Evolutionary conservation across 1,139 yeast genomes (phyloP).

Genomic region (Suhomyces coccinellae): DNA sequence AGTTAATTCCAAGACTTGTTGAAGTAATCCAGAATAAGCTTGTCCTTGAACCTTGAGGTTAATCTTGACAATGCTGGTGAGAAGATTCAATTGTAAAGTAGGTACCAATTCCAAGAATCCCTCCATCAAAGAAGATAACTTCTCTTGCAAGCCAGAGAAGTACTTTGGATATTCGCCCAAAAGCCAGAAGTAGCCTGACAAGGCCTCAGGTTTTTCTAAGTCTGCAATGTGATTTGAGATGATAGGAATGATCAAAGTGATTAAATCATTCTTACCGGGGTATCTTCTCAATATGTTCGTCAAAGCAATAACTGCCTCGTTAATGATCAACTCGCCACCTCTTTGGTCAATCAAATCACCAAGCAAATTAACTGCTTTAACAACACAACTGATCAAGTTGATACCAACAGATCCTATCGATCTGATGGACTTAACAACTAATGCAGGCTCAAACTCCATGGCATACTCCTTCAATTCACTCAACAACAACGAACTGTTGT

Average conservation of each 20-base stretch:
- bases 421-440: conserved; percentile 76
- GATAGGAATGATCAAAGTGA: conserved; percentile 69
- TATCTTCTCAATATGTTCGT: conserved; percentile 80
- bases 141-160: conserved; percentile 54
- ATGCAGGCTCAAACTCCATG: conserved; percentile 90
- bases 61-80: conserved; percentile 79
- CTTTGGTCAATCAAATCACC: conserved; percentile 76
- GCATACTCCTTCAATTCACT: conserved; percentile 91
- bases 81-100: conserved; percentile 69
- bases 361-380: conserved; percentile 73
- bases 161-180: conserved; percentile 84
- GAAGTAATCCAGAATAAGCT: conserved; percentile 53
- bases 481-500: conserved; percentile 67
- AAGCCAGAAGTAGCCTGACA: conserved; percentile 83
- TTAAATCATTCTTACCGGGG: conserved; percentile 57
- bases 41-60: conserved; percentile 49
- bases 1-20: conserved; percentile 71
- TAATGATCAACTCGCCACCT: conserved; percentile 70
- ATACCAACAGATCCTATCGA: conserved; percentile 91
- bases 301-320: conserved; percentile 76
- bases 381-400: conserved; percentile 61
- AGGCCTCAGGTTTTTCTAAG: conserved; percentile 60
- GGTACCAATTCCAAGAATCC: conserved; percentile 74
- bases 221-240: conserved; percentile 61
- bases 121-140: conserved; percentile 51